Conservation (phyloP, 2,329 filamentous ascomycete species). For the Penicillium sp. region DNA sequence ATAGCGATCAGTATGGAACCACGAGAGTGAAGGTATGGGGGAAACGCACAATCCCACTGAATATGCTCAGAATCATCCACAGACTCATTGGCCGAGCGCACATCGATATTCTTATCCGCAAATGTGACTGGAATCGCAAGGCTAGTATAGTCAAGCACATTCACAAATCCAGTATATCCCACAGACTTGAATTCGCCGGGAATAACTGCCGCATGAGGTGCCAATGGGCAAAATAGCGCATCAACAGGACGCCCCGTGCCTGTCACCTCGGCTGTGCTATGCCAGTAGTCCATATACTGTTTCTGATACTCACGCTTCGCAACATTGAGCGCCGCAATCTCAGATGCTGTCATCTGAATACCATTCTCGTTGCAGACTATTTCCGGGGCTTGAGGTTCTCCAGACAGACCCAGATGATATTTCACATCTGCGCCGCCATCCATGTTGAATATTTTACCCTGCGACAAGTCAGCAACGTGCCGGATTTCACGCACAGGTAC, state of each 20-base stretch:
- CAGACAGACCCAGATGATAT: constrained; percentile 52
- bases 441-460: constrained; percentile 25
- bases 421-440: constrained; percentile 54
- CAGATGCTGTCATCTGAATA: constrained; percentile 39
- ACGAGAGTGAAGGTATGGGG: background rate
- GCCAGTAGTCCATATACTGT: constrained; percentile 64
- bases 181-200: constrained; percentile 46
- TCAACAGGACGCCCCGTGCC: constrained; percentile 55
- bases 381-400: constrained; percentile 51
- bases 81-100: constrained; percentile 36
- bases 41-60: constrained; percentile 49
- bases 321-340: constrained; percentile 51
- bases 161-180: constrained; percentile 48
- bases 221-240: constrained; percentile 43
- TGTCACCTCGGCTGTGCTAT: constrained; percentile 51
- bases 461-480: constrained; percentile 10
- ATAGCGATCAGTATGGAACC: background rate
- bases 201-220: constrained; percentile 41
- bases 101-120: constrained; percentile 52
- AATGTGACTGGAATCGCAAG: constrained; percentile 56
- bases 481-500: constrained; percentile 10
- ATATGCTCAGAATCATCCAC: constrained; percentile 45
- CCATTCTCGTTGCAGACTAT: constrained; percentile 32
- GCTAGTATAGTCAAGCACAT: constrained; percentile 56
- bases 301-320: constrained; percentile 55